Evolutionary conservation across 2,329 filamentous ascomycete species (phyloP).

Genomic region (Penicillium sp.): DNA sequence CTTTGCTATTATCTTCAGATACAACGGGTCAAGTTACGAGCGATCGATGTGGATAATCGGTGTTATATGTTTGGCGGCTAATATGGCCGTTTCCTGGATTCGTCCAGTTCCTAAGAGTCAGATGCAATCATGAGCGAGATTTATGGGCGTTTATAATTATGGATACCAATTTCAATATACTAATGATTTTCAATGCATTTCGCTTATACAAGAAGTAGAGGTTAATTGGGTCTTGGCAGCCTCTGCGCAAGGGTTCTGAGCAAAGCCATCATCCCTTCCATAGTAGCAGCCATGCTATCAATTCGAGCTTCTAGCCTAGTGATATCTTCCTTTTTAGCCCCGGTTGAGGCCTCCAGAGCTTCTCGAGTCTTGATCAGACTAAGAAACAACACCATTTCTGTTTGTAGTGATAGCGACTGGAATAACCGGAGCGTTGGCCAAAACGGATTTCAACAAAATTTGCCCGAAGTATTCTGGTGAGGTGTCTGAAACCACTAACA

Average conservation of each 20-base stretch:
- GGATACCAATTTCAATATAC: neutral
- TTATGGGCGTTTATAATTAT: neutral
- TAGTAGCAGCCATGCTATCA: neutral
- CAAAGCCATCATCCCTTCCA: neutral
- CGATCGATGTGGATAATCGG: constrained; percentile 80
- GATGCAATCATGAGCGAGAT: constrained; percentile 25
- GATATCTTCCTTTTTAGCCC: neutral
- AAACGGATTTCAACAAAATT: no score
- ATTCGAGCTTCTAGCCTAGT: neutral
- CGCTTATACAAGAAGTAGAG: neutral
- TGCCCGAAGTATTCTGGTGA: no score
- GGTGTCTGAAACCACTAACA: no score
- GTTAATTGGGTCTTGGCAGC: neutral
- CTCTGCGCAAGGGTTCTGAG: neutral
- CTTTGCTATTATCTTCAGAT: constrained; percentile 80
- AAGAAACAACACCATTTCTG: neutral
- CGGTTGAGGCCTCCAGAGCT: neutral
- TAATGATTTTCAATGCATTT: neutral
- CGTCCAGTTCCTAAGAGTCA: constrained; percentile 55
- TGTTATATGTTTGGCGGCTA: constrained; percentile 67
- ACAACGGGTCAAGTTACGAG: constrained; percentile 65
- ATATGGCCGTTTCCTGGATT: constrained; percentile 65
- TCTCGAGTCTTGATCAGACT: neutral
- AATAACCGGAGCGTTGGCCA: no score
- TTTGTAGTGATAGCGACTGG: neutral